Conservation (phyloP, 805 yeast species). For the Candida qinlingensis region DNA sequence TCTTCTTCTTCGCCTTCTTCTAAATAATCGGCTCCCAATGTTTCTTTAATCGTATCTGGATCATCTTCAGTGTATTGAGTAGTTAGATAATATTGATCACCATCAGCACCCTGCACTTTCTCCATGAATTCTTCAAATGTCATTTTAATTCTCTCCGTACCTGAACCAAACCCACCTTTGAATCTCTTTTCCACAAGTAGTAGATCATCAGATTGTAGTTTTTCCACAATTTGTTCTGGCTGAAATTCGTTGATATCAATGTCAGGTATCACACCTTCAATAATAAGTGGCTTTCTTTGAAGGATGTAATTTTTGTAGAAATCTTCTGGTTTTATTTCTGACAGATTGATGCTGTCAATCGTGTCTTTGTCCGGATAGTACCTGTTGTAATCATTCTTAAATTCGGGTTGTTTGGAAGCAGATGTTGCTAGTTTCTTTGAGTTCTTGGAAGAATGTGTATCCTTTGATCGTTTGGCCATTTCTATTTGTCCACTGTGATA, state of each 20-base stretch:
- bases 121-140: constrained; percentile 43
- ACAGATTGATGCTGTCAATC: constrained; percentile 1
- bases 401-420: background rate
- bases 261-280: constrained; percentile 34
- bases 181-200: constrained; percentile 56
- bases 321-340: constrained; percentile 2
- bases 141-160: constrained; percentile 48
- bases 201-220: constrained; percentile 30
- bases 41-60: constrained; percentile 19
- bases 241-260: constrained; percentile 31
- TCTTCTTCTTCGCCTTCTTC: constrained; percentile 18
- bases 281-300: constrained; percentile 40
- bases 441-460: background rate
- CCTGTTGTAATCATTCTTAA: constrained; percentile 11
- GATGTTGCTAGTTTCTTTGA: background rate
- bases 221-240: constrained; percentile 30
- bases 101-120: constrained; percentile 34
- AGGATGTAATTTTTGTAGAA: constrained; percentile 15
- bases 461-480: constrained; percentile 7
- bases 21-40: background rate
- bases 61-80: constrained; percentile 59
- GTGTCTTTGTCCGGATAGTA: constrained; percentile 5
- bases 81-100: constrained; percentile 54
- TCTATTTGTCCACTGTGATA: too few relatives aligned
- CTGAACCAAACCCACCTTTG: constrained; percentile 66